phyloP scores from a whole-genome alignment of 257 asterid genomes.

The Forsythia suspensa region DNA sequence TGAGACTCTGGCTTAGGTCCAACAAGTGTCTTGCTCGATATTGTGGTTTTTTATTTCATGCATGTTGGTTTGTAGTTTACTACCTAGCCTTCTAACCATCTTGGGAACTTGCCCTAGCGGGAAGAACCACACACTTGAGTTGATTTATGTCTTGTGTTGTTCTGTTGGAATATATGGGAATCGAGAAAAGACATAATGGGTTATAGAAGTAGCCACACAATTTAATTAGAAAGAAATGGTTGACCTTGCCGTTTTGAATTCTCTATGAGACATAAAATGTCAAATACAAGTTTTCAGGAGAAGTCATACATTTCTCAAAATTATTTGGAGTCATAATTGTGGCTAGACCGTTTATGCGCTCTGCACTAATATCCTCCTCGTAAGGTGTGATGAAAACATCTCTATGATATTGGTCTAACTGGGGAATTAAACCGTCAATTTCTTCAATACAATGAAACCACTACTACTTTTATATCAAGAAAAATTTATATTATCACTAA shows the following conservation, averaged over 20 bases:
- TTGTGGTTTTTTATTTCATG: too few species aligned
- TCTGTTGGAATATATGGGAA: constrained; percentile 14
- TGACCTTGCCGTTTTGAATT: too few species aligned
- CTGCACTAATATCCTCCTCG: constrained; percentile 34
- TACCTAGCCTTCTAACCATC: constrained; percentile 23
- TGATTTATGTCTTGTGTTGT: background rate
- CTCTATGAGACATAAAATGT: too few species aligned
- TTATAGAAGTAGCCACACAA: too few species aligned
- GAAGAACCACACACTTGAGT: constrained; percentile 10
- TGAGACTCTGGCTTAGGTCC: constrained; percentile 16
- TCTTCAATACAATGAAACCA: constrained; percentile 38
- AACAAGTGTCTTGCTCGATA: constrained; percentile 15
- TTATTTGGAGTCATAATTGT: too few species aligned
- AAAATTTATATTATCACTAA: too few species aligned
- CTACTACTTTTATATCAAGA: too few species aligned
- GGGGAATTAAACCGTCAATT: constrained; percentile 33
- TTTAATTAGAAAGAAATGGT: too few species aligned
- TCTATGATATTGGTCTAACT: constrained; percentile 27
- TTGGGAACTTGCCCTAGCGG: constrained; percentile 19
- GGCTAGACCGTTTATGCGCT: constrained; percentile 40
- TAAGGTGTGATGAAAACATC: constrained; percentile 55
- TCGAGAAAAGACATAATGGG: too few species aligned
- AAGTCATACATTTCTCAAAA: too few species aligned
- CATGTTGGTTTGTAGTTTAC: too few species aligned
- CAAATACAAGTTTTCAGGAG: too few species aligned